Percentiles rank a stretch among this genome's conserved stretches.
Evolutionary conservation across 2,329 filamentous ascomycete genomes (phyloP).

Genomic region (Elsinoe necatrix): DNA sequence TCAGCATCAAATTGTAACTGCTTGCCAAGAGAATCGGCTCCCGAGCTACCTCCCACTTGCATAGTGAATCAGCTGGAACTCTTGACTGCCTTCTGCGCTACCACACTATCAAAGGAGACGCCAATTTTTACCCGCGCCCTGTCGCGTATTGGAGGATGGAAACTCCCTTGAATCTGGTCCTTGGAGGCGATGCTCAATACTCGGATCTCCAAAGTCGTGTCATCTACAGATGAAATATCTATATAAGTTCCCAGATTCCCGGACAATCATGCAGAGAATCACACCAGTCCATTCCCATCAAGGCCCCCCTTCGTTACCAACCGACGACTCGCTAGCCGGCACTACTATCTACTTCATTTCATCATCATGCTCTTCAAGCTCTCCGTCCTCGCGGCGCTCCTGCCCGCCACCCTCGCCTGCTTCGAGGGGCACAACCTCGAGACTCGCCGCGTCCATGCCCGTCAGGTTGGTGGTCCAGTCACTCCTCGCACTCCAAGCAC

Average conservation of each 20-base stretch:
- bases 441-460: constrained; percentile 5
- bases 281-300: background rate
- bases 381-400: background rate
- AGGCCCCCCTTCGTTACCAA: background rate
- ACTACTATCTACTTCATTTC: background rate
- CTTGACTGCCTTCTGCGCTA: background rate
- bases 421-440: constrained; percentile 13
- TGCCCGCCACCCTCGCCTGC: constrained; percentile 9
- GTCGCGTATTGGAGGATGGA: constrained; percentile 9
- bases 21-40: constrained; percentile 1
- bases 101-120: background rate
- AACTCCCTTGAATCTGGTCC: background rate
- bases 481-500: background rate
- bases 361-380: constrained; percentile 13
- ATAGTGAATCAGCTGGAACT: constrained; percentile 3
- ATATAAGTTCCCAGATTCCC: constrained; percentile 11
- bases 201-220: background rate
- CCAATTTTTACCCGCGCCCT: background rate
- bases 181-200: background rate
- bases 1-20: constrained; percentile 1
- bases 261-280: background rate
- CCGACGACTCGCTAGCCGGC: constrained; percentile 7
- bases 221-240: background rate
- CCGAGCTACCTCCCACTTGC: constrained; percentile 12
- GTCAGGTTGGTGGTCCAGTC: constrained; percentile 9